These are phyloP conservation scores for Friedmanniomyces simplex DNA, from an alignment of 495 filamentous ascomycete genomes.

Conservation along the genomic window DNA sequence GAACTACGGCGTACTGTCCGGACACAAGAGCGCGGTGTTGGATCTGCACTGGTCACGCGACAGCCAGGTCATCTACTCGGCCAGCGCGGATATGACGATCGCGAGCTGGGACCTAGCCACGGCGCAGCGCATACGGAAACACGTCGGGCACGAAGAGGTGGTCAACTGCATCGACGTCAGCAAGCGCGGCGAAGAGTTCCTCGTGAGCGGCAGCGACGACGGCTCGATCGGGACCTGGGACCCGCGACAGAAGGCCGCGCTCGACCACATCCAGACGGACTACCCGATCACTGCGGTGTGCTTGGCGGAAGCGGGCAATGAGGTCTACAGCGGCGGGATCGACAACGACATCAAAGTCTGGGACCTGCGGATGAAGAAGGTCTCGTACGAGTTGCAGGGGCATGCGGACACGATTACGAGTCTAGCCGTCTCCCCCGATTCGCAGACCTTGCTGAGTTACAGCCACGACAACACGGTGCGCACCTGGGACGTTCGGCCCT, in stretches of 20 bases:
- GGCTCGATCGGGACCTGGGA: constrained; percentile 94
- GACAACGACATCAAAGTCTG: constrained; percentile 97
- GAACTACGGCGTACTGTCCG: constrained; percentile 78
- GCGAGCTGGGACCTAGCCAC: constrained; percentile 93
- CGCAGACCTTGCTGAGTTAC: constrained; percentile 80
- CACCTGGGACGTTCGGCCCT: constrained; percentile 94
- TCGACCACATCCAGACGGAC: constrained; percentile 80
- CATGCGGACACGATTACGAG: constrained; percentile 91
- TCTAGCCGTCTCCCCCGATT: constrained; percentile 79
- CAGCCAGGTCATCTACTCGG: constrained; percentile 80
- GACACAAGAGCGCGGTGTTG: constrained; percentile 80
- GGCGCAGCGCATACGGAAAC: constrained; percentile 74
- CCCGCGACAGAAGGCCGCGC: constrained; percentile 77
- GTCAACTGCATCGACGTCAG: constrained; percentile 84
- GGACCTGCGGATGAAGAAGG: constrained; percentile 84
- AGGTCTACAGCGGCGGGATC: constrained; percentile 89
- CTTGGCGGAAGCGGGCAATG: constrained; percentile 83
- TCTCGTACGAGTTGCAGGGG: constrained; percentile 77
- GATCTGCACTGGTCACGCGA: constrained; percentile 97
- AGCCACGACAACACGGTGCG: constrained; percentile 86
- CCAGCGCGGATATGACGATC: constrained; percentile 82
- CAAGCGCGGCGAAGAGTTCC: constrained; percentile 76
- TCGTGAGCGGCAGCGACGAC: constrained; percentile 85
- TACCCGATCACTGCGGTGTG: constrained; percentile 90
- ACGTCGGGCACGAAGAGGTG: constrained; percentile 87